These are phyloP conservation scores for Gautieria morchelliformis DNA, from an alignment of 768 basidiomycete species.

Conservation along the genomic window DNA sequence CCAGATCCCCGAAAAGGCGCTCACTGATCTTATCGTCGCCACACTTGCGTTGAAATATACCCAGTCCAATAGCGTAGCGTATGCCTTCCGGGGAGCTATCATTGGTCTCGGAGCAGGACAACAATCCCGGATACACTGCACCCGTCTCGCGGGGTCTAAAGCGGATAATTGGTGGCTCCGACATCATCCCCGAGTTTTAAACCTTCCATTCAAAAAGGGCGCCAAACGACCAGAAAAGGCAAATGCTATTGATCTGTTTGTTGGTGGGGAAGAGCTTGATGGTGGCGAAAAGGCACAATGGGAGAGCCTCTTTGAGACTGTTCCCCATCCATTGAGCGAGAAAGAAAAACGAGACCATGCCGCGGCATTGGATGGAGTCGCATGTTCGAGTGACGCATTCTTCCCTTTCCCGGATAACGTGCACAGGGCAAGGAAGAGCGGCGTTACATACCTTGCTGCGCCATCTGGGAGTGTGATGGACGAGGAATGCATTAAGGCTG, in stretches of 20 bases:
- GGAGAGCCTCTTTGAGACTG: conserved; percentile 76
- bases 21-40: conserved; percentile 91
- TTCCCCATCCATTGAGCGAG: conserved; percentile 54
- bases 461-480: conserved; percentile 97
- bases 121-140: conserved; percentile 99
- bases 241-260: conserved; percentile 96
- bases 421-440: conserved; percentile 83
- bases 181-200: conserved; percentile 88
- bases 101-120: conserved; percentile 96
- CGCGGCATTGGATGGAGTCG: conserved; percentile 67
- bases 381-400: conserved; percentile 95
- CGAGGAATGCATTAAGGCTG: conserved; percentile 89
- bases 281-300: conserved; percentile 86
- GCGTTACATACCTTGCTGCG: conserved; percentile 86
- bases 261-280: conserved; percentile 80
- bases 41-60: conserved; percentile 98
- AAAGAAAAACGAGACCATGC: conserved; percentile 73
- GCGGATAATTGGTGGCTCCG: conserved; percentile 99
- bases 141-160: conserved; percentile 92
- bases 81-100: conserved; percentile 84
- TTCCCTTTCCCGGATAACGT: conserved; percentile 99
- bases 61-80: conserved; percentile 97
- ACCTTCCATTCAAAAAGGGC: conserved; percentile 93
- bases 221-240: conserved; percentile 97
- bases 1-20: conserved; percentile 65